Percentiles rank a stretch among this genome's conserved stretches.
Conservation (phyloP, 1,139 yeast genomes). For the Entelexis paramagnoliae region DNA sequence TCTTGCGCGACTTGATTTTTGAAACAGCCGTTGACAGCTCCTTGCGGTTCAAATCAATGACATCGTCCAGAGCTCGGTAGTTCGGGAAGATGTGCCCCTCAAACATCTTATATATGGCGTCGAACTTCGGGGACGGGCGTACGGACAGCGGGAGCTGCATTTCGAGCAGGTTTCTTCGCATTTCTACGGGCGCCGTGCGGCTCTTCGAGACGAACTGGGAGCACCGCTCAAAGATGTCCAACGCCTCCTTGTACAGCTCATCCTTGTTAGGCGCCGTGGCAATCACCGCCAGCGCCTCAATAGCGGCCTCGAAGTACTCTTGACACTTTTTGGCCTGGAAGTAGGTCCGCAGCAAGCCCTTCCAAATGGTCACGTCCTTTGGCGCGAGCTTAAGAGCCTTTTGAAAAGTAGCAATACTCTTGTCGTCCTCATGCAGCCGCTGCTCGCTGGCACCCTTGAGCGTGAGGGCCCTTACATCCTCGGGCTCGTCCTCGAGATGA, state of each 20-base stretch:
- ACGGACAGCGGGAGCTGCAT: constrained; percentile 5
- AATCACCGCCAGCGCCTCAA: constrained; percentile 22
- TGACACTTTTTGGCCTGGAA: constrained; percentile 37
- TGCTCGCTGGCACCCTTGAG: constrained; percentile 49
- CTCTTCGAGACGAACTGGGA: background rate
- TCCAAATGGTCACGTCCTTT: constrained; percentile 60
- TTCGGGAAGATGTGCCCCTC: constrained; percentile 30
- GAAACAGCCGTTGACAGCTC: constrained; percentile 35
- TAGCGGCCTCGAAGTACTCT: constrained; percentile 33
- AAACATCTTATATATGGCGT: background rate
- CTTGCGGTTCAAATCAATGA: constrained; percentile 41
- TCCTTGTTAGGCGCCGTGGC: background rate
- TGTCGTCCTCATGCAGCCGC: constrained; percentile 34
- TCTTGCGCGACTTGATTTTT: constrained; percentile 28
- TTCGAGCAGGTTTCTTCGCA: constrained; percentile 11
- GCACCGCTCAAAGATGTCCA: constrained; percentile 1
- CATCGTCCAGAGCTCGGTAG: constrained; percentile 39
- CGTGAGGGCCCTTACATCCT: constrained; percentile 29
- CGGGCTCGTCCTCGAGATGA: constrained; percentile 45
- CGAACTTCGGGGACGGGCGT: background rate
- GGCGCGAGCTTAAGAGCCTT: constrained; percentile 51
- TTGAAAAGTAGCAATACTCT: constrained; percentile 44
- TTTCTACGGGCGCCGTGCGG: background rate
- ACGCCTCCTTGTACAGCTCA: background rate
- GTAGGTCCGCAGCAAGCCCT: constrained; percentile 57